Conservation (phyloP, 2,329 filamentous ascomycete genomes). For the Aspergillus carbonarius region DNA sequence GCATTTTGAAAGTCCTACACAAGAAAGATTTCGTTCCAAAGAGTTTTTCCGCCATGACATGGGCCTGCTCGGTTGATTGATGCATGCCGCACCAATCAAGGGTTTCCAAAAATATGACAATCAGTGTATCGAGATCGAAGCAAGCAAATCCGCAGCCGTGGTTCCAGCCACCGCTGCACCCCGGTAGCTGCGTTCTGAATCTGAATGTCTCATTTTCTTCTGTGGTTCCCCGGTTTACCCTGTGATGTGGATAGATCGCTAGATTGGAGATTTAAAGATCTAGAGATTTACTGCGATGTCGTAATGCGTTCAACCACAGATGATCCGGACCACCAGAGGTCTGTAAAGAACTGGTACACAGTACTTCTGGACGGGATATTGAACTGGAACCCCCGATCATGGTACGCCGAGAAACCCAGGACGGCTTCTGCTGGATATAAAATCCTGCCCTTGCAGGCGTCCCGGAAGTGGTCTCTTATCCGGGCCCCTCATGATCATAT, state of each 20-base stretch:
- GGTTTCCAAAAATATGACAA: neutral
- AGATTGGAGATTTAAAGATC: neutral
- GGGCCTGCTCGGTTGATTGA: neutral
- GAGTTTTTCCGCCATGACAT: neutral
- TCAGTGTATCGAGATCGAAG: neutral
- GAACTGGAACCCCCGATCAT: neutral
- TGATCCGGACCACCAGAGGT: no score
- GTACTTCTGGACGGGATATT: neutral
- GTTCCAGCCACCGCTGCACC: neutral
- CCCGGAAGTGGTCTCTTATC: neutral
- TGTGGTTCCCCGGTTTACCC: neutral
- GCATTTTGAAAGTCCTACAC: neutral
- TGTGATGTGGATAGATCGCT: neutral
- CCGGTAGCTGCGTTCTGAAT: neutral
- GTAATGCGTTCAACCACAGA: no score
- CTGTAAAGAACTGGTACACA: no score
- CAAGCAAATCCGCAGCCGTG: neutral
- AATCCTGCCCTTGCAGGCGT: neutral
- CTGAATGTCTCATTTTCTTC: neutral
- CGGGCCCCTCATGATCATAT: neutral
- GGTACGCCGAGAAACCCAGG: neutral
- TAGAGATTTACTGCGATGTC: neutral
- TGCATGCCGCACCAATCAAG: neutral
- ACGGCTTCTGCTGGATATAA: neutral
- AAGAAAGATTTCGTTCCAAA: neutral